These are phyloP conservation scores for Backusella morwellensis DNA, from an alignment of 192 early-diverging fungal species.

Conservation along the genomic window DNA sequence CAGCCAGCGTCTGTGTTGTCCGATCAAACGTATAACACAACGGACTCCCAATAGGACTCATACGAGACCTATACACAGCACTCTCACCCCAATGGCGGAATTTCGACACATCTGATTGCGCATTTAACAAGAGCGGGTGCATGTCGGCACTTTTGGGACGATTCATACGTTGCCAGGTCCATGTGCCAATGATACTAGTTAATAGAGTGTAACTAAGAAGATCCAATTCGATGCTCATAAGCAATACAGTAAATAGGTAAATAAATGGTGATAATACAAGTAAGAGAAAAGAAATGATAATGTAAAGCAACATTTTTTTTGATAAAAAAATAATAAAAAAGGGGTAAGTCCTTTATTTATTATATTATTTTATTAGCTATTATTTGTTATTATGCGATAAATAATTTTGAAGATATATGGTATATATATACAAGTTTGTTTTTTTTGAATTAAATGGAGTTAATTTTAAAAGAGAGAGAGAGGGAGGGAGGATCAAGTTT, in stretches of 20 bases:
- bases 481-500: background rate
- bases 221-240: slow-evolving; percentile 44
- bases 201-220: slow-evolving; percentile 43
- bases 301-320: background rate
- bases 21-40: slow-evolving; percentile 36
- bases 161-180: slow-evolving; percentile 33
- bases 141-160: slow-evolving; percentile 49
- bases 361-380: background rate
- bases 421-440: background rate
- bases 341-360: background rate
- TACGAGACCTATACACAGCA: slow-evolving; percentile 50
- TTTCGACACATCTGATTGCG: slow-evolving; percentile 48
- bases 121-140: slow-evolving; percentile 54
- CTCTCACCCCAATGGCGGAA: slow-evolving; percentile 51
- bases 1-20: slow-evolving; percentile 41
- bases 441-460: background rate
- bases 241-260: background rate
- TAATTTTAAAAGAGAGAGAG: background rate
- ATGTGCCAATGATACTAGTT: slow-evolving; percentile 35
- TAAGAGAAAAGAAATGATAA: background rate
- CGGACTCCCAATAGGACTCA: slow-evolving; percentile 37
- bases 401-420: background rate
- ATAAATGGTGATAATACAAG: background rate
- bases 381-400: background rate
- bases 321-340: background rate